Conservation (phyloP, 768 basidiomycete species). For the Termitomyces sp. region DNA sequence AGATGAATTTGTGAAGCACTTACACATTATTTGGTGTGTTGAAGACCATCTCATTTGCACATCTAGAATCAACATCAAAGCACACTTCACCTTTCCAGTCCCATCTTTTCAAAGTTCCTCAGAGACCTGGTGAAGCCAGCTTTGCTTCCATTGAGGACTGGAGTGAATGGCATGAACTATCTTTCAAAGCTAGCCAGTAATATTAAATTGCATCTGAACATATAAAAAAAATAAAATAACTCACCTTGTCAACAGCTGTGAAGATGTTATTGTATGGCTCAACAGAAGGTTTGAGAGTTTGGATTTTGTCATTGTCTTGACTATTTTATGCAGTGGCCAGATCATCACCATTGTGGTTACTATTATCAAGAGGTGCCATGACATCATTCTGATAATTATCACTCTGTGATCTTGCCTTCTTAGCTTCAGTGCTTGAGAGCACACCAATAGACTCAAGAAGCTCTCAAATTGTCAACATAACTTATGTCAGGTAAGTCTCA, state of each 20-base stretch:
- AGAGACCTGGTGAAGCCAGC: conserved; percentile 16
- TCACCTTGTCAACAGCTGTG: conserved; percentile 3
- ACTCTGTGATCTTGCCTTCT: conserved; percentile 12
- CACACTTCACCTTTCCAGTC: background rate
- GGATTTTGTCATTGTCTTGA: background rate
- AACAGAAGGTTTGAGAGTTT: background rate
- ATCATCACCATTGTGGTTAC: background rate
- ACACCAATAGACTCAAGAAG: conserved; percentile 28
- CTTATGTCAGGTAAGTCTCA: background rate
- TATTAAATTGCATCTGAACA: background rate
- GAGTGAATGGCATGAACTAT: conserved; percentile 19
- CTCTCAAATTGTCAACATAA: conserved; percentile 10
- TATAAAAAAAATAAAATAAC: background rate
- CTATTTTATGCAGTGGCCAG: background rate
- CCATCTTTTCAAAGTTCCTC: background rate
- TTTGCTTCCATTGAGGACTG: conserved; percentile 20
- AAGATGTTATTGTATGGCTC: background rate
- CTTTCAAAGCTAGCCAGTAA: conserved; percentile 19
- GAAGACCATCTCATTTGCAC: conserved; percentile 26
- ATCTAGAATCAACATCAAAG: conserved; percentile 25
- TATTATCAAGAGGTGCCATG: conserved; percentile 2
- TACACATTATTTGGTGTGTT: conserved; percentile 18
- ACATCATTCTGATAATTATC: conserved; percentile 20
- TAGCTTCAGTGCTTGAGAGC: conserved; percentile 14
- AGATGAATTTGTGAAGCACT: background rate